These are phyloP conservation scores for Tetratostichococcus sp. DNA, from an alignment of 139 green algal species.

Conservation along the genomic window DNA sequence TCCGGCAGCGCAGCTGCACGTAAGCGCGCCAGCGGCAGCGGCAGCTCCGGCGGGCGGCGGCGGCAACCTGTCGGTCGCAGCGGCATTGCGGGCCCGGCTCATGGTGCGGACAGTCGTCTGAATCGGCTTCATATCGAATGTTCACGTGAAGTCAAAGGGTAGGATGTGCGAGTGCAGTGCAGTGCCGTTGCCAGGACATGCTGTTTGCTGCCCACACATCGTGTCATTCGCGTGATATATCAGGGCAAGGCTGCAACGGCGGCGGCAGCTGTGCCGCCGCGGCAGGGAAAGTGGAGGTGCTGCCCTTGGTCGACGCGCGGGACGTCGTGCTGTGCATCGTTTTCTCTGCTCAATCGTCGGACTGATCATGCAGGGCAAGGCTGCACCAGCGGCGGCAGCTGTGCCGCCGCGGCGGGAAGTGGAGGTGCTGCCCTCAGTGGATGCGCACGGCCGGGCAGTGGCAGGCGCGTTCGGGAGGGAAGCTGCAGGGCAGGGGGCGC, in stretches of 20 bases:
- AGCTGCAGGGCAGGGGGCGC: constrained; percentile 23
- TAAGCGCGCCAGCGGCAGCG: background rate
- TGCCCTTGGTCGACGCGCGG: no score
- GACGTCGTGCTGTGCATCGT: no score
- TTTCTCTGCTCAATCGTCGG: no score
- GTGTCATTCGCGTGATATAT: no score
- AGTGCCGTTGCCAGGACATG: no score
- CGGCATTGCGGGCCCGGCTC: constrained; percentile 49
- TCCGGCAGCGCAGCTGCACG: background rate
- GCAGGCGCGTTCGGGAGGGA: constrained; percentile 81
- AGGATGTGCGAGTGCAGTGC: no score
- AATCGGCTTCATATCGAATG: no score
- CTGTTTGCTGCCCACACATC: no score
- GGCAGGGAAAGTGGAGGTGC: no score
- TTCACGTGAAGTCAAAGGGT: no score
- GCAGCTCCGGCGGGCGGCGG: background rate
- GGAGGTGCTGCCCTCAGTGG: constrained; percentile 68
- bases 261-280: no score
- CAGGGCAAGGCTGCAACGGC: no score
- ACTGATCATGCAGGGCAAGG: constrained; percentile 1
- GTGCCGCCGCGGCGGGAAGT: background rate
- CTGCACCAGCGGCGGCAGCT: background rate
- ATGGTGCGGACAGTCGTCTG: constrained; percentile 8
- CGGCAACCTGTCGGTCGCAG: constrained; percentile 56
- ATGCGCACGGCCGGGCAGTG: constrained; percentile 59